Base-by-base conservation (phyloP, 139 green algal species). In the Chlorella sp. region DNA sequence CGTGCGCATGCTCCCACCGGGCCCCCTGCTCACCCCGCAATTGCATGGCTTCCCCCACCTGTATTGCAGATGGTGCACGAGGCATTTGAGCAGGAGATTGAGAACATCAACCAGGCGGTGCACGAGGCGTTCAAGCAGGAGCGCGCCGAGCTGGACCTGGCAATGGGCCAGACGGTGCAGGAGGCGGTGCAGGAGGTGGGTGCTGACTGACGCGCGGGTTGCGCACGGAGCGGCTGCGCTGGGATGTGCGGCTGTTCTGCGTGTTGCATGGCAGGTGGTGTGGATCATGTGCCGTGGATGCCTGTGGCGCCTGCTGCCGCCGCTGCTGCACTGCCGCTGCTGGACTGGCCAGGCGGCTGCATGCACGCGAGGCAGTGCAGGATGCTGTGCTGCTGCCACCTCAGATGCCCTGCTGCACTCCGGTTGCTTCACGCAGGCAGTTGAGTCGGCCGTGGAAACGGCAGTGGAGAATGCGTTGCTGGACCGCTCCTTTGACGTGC, bases 21-120 rank as follows among this genome's bases (percentile, higher is more conserved):
- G n/a, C n/a, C n/a, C n/a, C n/a, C n/a, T n/a, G n/a, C n/a, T n/a
- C n/a, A n/a, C n/a, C n/a, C n/a, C n/a, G n/a, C n/a, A n/a, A n/a
- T n/a, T n/a, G n/a, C n/a, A n/a, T 54, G 8, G 8, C 46, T 11
- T 54, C 46, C 46, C 46, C 8, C 46, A 8, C 3, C 73, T 62
- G 32, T 13, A 34, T 38, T 4, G 24, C 67, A 79, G 67, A 70
- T 51, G 38, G 80, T 85, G 80, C 80, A 85, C 38, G 56, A 54
- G 16, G 80, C 80, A 0, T 76, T 85, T 43, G 80, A 85, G 80
- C 64, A 76, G 28, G 80, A 85, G 68, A 78, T 85, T 70, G 54
- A 40, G 68, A 43, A 19, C 19, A 26, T 78, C 16, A 85, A 85
- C 48, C 67, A 85, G 80, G 51, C 48, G 28, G 75, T 81, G 75